Evolutionary conservation across 768 basidiomycete species (phyloP), one percentile per base, ranked within the genome.

Genomic region (Tulasnella sp.): DNA sequence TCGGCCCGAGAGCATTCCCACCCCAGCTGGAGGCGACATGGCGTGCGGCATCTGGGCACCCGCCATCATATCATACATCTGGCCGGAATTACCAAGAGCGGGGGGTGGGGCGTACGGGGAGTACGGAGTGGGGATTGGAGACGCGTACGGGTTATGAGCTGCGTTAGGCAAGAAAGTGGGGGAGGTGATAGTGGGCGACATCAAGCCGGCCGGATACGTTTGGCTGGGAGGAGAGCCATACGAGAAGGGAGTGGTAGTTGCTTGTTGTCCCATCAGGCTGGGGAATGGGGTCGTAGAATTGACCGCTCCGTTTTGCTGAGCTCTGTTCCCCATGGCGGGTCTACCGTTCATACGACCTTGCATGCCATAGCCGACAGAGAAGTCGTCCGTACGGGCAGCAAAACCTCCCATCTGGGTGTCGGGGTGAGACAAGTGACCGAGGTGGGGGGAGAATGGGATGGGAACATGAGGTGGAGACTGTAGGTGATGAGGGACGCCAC

Each of bases 151-250:
- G 42, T 37, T 17, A 25, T 19, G 41, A 6, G 37, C 52, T 31
- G 29, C 27, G 23, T 35, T 21, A 12, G 35, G 35, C 11, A 53
- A 29, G 37, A 54, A 54, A 17, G 52, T 42, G 8, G 52, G 39
- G 5, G 52, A 54, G 6, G 52, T 54, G 21, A 54, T 54, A 15
- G 52, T 54, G 11, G 52, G 52, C 17, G 52, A 53, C 52, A 53
- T 53, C 9, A 53, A 27, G 4, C 52, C 52, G 17, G 52, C 34
- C 37, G 34, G 34, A 37, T 36, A 53, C 15, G 4, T 27, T 12
- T 41, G 35, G 15, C 21, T 35, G 15, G 45, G 45, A 53, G 52
- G 52, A 17, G 52, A 53, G 17, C 52, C 52, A 29, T 53, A 53
- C 1, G 19, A 25, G 21, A 53, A 53, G 17, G 36, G 34, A 29